A percentile compares a stretch with the other conserved stretches of the same genome.
phyloP scores from a whole-genome alignment of 2,329 filamentous ascomycete species.

The Fusarium udum region DNA sequence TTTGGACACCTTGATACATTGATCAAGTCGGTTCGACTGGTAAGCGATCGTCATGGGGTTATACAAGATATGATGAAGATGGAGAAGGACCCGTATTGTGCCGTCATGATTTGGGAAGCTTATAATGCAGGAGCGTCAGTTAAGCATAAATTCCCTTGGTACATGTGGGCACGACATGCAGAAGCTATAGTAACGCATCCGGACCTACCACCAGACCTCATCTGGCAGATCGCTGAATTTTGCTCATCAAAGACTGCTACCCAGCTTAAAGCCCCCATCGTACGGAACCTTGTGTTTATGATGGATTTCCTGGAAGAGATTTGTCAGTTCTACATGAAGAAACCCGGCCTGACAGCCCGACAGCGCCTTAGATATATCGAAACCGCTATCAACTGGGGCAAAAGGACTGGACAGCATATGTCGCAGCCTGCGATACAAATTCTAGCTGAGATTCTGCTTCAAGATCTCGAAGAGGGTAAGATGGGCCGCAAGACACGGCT shows the following conservation, averaged over 20 bases:
- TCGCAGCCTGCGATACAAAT: conserved; percentile 42
- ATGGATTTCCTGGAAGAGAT: conserved; percentile 46
- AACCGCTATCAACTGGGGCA: conserved; percentile 39
- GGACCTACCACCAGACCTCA: conserved; percentile 27
- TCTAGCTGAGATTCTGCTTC: conserved; percentile 42
- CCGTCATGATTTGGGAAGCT: conserved; percentile 15
- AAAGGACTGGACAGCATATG: conserved; percentile 35
- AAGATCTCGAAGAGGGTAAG: conserved; percentile 49
- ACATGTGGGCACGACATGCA: conserved; percentile 46
- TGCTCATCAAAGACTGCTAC: conserved; percentile 1
- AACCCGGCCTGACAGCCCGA: conserved; percentile 43
- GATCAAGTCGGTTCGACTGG: conserved; percentile 5
- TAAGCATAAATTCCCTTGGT: conserved; percentile 46
- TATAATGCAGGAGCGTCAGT: conserved; percentile 8
- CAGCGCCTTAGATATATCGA: conserved; percentile 46
- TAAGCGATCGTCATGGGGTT: not conserved
- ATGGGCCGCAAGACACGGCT: conserved; percentile 46
- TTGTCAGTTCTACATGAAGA: conserved; percentile 44
- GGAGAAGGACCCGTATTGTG: not conserved
- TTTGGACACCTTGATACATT: conserved; percentile 19
- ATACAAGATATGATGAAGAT: conserved; percentile 6
- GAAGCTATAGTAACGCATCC: conserved; percentile 48
- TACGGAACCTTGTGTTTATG: conserved; percentile 8
- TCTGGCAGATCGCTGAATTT: conserved; percentile 46
- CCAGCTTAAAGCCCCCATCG: not conserved